These are phyloP conservation scores for Alternaria sp. DNA, from an alignment of 2,329 filamentous ascomycete species.

Conservation along the genomic window DNA sequence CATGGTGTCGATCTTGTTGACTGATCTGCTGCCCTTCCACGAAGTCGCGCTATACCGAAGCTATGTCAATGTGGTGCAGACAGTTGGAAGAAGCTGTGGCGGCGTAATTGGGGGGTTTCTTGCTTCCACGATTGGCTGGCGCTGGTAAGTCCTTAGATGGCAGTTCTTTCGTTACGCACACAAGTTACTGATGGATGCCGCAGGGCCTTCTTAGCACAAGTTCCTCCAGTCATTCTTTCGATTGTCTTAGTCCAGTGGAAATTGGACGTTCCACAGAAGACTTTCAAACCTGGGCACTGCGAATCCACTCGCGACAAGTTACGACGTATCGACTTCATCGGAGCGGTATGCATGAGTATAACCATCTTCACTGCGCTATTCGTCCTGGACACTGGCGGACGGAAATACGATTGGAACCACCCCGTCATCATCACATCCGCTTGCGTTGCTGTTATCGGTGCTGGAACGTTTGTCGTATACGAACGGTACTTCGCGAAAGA, in stretches of 20 bases:
- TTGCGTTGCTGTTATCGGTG: not conserved
- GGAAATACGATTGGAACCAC: not conserved
- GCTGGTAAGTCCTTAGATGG: not conserved
- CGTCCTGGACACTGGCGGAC: not conserved
- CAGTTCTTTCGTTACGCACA: not conserved
- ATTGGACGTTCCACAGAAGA: not conserved
- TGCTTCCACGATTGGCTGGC: not conserved
- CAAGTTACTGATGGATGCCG: not conserved
- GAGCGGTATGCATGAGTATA: not conserved
- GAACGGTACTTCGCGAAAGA: not conserved
- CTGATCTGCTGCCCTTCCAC: conserved; percentile 56
- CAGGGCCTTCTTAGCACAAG: not conserved
- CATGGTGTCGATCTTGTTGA: conserved; percentile 55
- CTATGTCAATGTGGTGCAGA: conserved; percentile 60
- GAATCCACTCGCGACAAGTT: not conserved
- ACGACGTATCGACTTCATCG: not conserved
- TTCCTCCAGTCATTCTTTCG: not conserved
- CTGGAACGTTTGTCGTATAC: not conserved
- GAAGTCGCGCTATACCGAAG: conserved; percentile 58
- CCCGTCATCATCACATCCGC: not conserved
- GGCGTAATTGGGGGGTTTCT: conserved; percentile 8
- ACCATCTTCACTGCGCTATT: not conserved
- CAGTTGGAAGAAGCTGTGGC: conserved; percentile 53
- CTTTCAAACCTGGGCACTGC: not conserved
- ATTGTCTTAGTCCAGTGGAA: not conserved